Base-by-base conservation (phyloP, 73 alveolate genomes). In the Blepharisma japonicum region DNA sequence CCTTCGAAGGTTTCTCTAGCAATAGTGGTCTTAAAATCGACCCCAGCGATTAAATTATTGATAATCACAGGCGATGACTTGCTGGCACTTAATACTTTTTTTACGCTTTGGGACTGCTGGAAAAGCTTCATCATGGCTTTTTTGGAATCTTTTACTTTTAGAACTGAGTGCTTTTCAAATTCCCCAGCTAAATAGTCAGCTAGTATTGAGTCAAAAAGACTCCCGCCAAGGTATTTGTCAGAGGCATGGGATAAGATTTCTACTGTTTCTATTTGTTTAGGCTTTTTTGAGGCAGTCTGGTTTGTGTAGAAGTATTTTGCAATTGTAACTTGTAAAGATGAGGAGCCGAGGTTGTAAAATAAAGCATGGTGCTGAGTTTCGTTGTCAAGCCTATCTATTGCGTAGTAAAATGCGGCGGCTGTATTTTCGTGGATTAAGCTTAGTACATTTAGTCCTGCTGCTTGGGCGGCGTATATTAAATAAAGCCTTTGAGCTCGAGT, bases 291-390 rank as follows among this genome's bases (percentile, higher is more conserved):
- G 14, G 32, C 42, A 9, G 66, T 47, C 3, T 9, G 11, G n/a
- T 70, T 39, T 9, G 23, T 54, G 46, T 8, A 14, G 38, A 9
- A 74, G 80, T 82, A 90, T 61, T 81, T 87, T 18, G 91, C 95
- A 39, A 96, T 83, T 4, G 98, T 56, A 9, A 89, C 96, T 84
- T 96, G 94, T 0, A 94, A 79, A 81, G 88, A 89, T n/a, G 92
- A 77, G 6, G 98, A 94, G 11, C 99, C 99, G 91, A 96, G 86
- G 77, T 96, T 96, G 74, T 94, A 93, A 86, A 96, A 94, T 7
- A 96, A 55, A 11, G 83, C 92, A 53, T 76, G 78, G 4, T 76
- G 83, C 6, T 82, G 79, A 25, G 53, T 86, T 21, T 82, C 78
- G 11, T 68, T 82, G 47, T 84, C 94, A 45, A 80, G 66, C 38